These are phyloP conservation scores for Ophiorrhiza pumila DNA, from an alignment of 257 asterid species.

Conservation along the genomic window DNA sequence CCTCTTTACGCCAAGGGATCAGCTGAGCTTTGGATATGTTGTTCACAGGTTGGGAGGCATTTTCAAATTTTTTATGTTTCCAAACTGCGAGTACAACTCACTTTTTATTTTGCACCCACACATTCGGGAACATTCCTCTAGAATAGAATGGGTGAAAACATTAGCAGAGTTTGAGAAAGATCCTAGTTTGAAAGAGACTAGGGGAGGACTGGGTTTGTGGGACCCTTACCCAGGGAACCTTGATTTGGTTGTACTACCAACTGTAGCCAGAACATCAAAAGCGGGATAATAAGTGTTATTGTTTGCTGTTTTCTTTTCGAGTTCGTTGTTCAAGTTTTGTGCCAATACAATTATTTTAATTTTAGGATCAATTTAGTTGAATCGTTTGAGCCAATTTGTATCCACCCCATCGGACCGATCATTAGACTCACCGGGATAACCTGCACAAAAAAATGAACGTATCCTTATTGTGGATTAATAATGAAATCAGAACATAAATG, in stretches of 20 bases:
- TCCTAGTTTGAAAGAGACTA: conserved; percentile 75
- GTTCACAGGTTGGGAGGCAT: conserved; percentile 64
- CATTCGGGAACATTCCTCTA: conserved; percentile 89
- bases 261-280: conserved; percentile 75
- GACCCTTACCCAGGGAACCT: conserved; percentile 82
- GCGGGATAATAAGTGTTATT: conserved; percentile 53
- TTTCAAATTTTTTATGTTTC: conserved; percentile 80
- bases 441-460: too few species aligned
- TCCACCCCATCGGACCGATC: too few species aligned
- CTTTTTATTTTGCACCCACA: conserved; percentile 80
- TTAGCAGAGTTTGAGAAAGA: conserved; percentile 65
- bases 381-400: too few species aligned
- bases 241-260: conserved; percentile 70
- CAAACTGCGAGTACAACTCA: conserved; percentile 90
- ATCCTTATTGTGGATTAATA: too few species aligned
- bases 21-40: conserved; percentile 91
- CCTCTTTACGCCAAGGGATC: conserved; percentile 94
- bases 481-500: too few species aligned
- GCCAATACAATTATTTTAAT: too few species aligned
- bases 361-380: too few species aligned
- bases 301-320: background rate
- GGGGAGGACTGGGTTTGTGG: conserved; percentile 96
- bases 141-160: conserved; percentile 88
- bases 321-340: too few species aligned
- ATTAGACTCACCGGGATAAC: too few species aligned